A percentile compares a stretch with the other conserved stretches of the same genome.
Evolutionary conservation across 2,329 filamentous ascomycete species (phyloP).

Genomic region (Scedosporium aurantiacum): DNA sequence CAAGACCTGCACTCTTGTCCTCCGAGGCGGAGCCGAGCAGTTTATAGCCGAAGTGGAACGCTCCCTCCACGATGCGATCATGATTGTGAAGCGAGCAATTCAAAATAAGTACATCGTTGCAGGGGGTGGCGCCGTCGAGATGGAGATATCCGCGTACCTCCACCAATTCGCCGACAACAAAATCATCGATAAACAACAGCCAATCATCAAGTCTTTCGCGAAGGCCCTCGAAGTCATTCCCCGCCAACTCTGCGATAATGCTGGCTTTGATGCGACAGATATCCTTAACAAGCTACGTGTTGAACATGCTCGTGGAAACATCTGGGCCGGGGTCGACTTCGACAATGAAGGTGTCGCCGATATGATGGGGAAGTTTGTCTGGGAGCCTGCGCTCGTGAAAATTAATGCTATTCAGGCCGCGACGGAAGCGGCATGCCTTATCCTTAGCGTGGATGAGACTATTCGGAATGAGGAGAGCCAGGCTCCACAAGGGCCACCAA

Average conservation of each 20-base stretch:
- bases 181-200: slow-evolving; percentile 88
- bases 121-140: slow-evolving; percentile 87
- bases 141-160: slow-evolving; percentile 91
- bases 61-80: slow-evolving; percentile 95
- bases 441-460: slow-evolving; percentile 93
- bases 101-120: slow-evolving; percentile 92
- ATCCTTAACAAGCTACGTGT: slow-evolving; percentile 94
- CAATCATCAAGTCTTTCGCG: slow-evolving; percentile 94
- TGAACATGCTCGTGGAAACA: slow-evolving; percentile 85
- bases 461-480: slow-evolving; percentile 95
- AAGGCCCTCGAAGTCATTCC: slow-evolving; percentile 96
- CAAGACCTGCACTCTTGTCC: slow-evolving; percentile 91
- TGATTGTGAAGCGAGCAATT: slow-evolving; percentile 98
- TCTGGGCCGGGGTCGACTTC: slow-evolving; percentile 96
- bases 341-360: slow-evolving; percentile 81
- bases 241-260: slow-evolving; percentile 94
- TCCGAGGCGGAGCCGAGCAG: slow-evolving; percentile 93
- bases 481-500: slow-evolving; percentile 67
- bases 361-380: slow-evolving; percentile 93
- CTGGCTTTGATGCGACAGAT: slow-evolving; percentile 94
- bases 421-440: slow-evolving; percentile 89
- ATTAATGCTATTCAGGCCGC: slow-evolving; percentile 94
- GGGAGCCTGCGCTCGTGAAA: slow-evolving; percentile 95
- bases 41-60: slow-evolving; percentile 99
- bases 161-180: slow-evolving; percentile 89